Conservation (phyloP, 139 green algal genomes). For the Zygnema circumcarinatum region DNA sequence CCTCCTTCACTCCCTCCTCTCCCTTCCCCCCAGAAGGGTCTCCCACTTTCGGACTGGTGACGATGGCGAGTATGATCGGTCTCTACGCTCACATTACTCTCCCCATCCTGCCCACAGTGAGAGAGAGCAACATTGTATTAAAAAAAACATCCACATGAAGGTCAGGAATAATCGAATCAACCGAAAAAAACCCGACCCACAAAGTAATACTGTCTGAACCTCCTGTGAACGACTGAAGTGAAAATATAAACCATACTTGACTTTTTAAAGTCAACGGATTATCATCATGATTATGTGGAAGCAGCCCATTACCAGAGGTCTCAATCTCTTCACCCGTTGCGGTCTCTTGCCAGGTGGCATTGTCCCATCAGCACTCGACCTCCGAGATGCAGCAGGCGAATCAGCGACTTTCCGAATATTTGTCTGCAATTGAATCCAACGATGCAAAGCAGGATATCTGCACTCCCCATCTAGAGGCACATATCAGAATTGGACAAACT, state of each 20-base stretch:
- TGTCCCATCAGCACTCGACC: neutral
- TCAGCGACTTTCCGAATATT: constrained; percentile 11
- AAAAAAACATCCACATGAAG: too few relatives aligned
- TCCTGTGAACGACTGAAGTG: too few relatives aligned
- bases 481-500: too few relatives aligned
- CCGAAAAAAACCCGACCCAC: too few relatives aligned
- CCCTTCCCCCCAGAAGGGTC: neutral
- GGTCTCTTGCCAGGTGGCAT: neutral
- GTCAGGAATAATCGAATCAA: too few relatives aligned
- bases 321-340: neutral
- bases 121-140: too few relatives aligned
- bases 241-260: too few relatives aligned
- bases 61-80: neutral
- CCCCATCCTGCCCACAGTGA: too few relatives aligned
- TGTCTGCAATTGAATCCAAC: constrained; percentile 16
- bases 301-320: neutral
- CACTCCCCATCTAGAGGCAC: neutral
- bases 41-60: neutral
- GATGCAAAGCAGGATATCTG: constrained; percentile 4
- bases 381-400: neutral
- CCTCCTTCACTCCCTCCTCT: neutral
- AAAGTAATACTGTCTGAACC: too few relatives aligned
- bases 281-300: too few relatives aligned
- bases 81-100: too few relatives aligned
- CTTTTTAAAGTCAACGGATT: too few relatives aligned